Evolutionary conservation across 2,329 filamentous ascomycete species (phyloP).

Genomic region (Parastagonospora nodorum): DNA sequence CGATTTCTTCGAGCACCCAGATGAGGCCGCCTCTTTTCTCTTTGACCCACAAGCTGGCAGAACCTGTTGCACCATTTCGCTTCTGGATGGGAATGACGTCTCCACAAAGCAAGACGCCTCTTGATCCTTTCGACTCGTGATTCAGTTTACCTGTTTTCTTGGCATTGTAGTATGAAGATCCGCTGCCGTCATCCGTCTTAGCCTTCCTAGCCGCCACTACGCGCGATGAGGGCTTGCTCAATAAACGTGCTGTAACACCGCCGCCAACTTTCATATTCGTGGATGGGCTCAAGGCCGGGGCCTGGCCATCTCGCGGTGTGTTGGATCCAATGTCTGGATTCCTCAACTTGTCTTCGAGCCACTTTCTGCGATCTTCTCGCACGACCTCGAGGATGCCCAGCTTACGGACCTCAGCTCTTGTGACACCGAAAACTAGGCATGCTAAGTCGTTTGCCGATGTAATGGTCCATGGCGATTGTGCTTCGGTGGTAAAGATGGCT

Average conservation of each 20-base stretch:
- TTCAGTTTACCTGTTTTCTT: slow-evolving; percentile 62
- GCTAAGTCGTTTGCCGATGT: slow-evolving; percentile 94
- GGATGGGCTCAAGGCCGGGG: slow-evolving; percentile 42
- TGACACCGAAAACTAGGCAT: slow-evolving; percentile 98
- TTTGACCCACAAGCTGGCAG: slow-evolving; percentile 97
- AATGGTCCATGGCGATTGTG: slow-evolving; percentile 90
- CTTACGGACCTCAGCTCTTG: slow-evolving; percentile 91
- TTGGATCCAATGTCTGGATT: slow-evolving; percentile 61
- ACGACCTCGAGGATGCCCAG: slow-evolving; percentile 96
- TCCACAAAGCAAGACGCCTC: slow-evolving; percentile 89
- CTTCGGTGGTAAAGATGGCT: slow-evolving; percentile 96
- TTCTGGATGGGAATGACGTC: slow-evolving; percentile 99
- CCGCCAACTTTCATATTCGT: slow-evolving; percentile 69
- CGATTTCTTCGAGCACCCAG: slow-evolving; percentile 97
- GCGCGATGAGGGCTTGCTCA: slow-evolving; percentile 78
- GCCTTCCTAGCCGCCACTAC: slow-evolving; percentile 62
- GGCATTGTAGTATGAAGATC: slow-evolving; percentile 52
- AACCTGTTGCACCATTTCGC: slow-evolving; percentile 86
- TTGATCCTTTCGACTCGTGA: slow-evolving; percentile 75
- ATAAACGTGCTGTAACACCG: slow-evolving; percentile 83
- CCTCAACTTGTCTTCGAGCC: slow-evolving; percentile 84
- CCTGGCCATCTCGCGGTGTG: slow-evolving; percentile 30
- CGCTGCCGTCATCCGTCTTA: slow-evolving; percentile 67
- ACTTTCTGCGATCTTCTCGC: slow-evolving; percentile 82
- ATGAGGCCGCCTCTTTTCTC: slow-evolving; percentile 93